phyloP scores from a whole-genome alignment of 768 basidiomycete genomes.

The Leccinum rimulosum region DNA sequence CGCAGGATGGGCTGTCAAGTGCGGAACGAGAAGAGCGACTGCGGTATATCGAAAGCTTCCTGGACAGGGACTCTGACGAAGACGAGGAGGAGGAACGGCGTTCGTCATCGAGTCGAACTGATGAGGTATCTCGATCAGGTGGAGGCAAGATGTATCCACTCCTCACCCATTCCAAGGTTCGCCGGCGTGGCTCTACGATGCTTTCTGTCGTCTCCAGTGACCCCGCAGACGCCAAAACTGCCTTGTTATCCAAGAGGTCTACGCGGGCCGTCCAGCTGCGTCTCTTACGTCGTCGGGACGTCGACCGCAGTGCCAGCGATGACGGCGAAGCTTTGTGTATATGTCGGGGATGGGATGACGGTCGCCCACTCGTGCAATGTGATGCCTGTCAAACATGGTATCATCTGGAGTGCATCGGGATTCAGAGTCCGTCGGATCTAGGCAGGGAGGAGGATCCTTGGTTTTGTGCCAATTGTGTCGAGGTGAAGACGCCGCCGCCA shows the following conservation, averaged over 20 bases:
- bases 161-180: conserved; percentile 37
- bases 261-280: conserved; percentile 60
- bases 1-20: conserved; percentile 49
- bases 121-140: conserved; percentile 32
- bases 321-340: conserved; percentile 60
- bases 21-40: conserved; percentile 60
- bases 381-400: conserved; percentile 81
- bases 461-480: conserved; percentile 64
- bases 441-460: conserved; percentile 79
- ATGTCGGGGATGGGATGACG: conserved; percentile 66
- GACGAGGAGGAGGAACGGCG: conserved; percentile 35
- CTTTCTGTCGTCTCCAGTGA: conserved; percentile 52
- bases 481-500: conserved; percentile 39
- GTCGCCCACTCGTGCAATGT: conserved; percentile 77
- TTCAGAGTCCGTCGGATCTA: conserved; percentile 57
- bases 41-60: conserved; percentile 64
- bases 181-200: conserved; percentile 10
- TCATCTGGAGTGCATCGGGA: conserved; percentile 78
- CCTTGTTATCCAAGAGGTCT: conserved; percentile 68
- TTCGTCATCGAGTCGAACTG: conserved; percentile 9
- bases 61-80: conserved; percentile 69
- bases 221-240: conserved; percentile 74
- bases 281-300: conserved; percentile 38
- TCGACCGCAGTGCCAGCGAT: conserved; percentile 34
- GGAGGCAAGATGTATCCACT: conserved; percentile 64